These are phyloP conservation scores for Populus alba DNA, from an alignment of 345 rosid genomes.

Conservation along the genomic window DNA sequence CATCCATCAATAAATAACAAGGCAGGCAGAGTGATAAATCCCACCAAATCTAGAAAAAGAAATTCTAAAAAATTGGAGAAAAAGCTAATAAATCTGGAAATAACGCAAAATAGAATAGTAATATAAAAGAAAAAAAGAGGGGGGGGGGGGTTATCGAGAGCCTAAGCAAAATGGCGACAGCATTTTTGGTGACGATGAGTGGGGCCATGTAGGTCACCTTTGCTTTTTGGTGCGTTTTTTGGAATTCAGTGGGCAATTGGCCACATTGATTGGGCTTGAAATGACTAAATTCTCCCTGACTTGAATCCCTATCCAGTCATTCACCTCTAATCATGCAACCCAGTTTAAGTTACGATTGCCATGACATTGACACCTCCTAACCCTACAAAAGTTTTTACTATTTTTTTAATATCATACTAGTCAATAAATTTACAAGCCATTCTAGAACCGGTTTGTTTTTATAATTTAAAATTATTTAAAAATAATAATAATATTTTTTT, in stretches of 20 bases:
- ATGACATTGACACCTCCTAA: too few relatives aligned
- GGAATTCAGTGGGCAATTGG: slow-evolving; percentile 54
- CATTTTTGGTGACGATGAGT: slow-evolving; percentile 38
- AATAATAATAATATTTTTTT: too few relatives aligned
- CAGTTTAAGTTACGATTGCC: too few relatives aligned
- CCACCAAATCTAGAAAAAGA: not conserved
- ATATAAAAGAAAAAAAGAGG: not conserved
- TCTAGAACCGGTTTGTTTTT: too few relatives aligned
- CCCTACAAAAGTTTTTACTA: too few relatives aligned
- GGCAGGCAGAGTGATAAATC: not conserved
- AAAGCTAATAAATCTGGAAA: not conserved
- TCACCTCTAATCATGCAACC: not conserved
- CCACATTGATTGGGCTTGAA: not conserved
- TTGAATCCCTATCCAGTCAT: slow-evolving; percentile 21
- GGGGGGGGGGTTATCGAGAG: slow-evolving; percentile 12
- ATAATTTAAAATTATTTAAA: too few relatives aligned
- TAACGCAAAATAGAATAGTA: not conserved
- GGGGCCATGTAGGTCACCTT: slow-evolving; percentile 44
- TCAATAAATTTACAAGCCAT: too few relatives aligned
- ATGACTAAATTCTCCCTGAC: slow-evolving; percentile 35
- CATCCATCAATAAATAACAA: not conserved
- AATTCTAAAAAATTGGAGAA: not conserved
- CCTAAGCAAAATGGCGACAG: slow-evolving; percentile 42
- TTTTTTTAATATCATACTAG: too few relatives aligned
- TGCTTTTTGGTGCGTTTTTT: slow-evolving; percentile 35